Evolutionary conservation across 106 monocot species (phyloP).

Genomic region (Dactylorhiza incarnata): DNA sequence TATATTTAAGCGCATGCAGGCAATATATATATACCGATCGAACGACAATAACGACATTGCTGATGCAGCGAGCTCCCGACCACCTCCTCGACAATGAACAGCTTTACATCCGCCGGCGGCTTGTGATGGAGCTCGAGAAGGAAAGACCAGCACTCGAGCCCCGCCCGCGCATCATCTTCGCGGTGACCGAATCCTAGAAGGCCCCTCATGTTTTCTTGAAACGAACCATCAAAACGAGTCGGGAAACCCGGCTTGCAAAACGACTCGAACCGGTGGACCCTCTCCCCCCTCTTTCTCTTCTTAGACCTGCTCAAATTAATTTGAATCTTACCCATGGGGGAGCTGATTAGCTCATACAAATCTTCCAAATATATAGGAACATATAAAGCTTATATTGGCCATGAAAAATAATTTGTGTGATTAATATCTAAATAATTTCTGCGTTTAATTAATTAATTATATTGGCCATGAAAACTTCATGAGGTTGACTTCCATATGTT

Average conservation of each 20-base stretch:
- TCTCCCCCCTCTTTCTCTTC: slow-evolving; percentile 69
- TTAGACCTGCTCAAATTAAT: slow-evolving; percentile 13
- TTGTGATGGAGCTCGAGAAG: slow-evolving; percentile 51
- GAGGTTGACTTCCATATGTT: background rate
- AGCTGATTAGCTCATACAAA: background rate
- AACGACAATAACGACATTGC: slow-evolving; percentile 45
- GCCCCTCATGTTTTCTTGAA: slow-evolving; percentile 55
- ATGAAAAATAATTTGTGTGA: background rate
- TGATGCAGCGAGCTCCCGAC: slow-evolving; percentile 31
- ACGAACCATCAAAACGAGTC: slow-evolving; percentile 21
- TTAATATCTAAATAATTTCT: background rate
- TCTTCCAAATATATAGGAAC: background rate
- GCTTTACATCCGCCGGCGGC: slow-evolving; percentile 24
- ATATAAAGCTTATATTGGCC: background rate
- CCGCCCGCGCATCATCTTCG: slow-evolving; percentile 21
- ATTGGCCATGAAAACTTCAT: background rate
- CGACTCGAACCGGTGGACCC: slow-evolving; percentile 39
- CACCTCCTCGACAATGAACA: slow-evolving; percentile 58
- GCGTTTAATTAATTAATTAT: background rate
- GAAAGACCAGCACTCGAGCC: slow-evolving; percentile 54
- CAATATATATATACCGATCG: slow-evolving; percentile 48
- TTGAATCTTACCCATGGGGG: slow-evolving; percentile 22
- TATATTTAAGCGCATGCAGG: background rate
- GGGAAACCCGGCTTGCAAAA: slow-evolving; percentile 68
- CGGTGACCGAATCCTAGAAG: slow-evolving; percentile 47